Base-by-base conservation (phyloP, 2,329 filamentous ascomycete genomes). In the Diaporthe batatas region DNA sequence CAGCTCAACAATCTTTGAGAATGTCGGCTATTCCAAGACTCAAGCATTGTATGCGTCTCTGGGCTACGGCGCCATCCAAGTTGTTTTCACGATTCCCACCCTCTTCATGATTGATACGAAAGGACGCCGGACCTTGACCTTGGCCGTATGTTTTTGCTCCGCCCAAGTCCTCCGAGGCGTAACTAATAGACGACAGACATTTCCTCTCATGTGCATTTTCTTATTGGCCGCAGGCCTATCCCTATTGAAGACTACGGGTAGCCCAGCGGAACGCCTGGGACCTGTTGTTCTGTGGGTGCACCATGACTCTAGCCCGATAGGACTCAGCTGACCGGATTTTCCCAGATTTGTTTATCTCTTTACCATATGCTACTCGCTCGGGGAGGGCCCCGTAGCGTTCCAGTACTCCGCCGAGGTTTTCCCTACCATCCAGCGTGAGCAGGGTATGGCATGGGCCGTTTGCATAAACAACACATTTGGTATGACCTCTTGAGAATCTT, bases 351-450 rank as follows among this genome's bases (percentile, higher is more conserved):
- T 91, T 54, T 91, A 88, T 81, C 74, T 91, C 8, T 92, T 91
- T 75, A 87, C 85, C 1, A 88, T 87, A 2, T 91, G 91, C 77
- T 91, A 91, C 81, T 90, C 89, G 0, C 89, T 89, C 0, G 90
- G 87, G 3, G 91, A 93, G 81, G 91, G 90, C 0, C 89, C 89
- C 6, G 91, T 93, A 10, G 91, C 91, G 0, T 93, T 91, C 78
- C 89, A 90, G 0, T 93, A 93, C 81, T 88, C 86, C 6, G 91
- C 91, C 54, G 92, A 93, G 79, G 90, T 93, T 1, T 93, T 91
- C 79, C 91, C 92, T 0, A 86, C 93, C 0, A 91, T 90, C 1
- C 91, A 93, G 79, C 87, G 92, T 77, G 92, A 93, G 78, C 86
- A 93, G 32, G 92, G 92, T 72, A 93, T 94, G 92, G 88, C 87